Evolutionary conservation across 495 filamentous ascomycete species (phyloP).

Genomic region (Trichoderma erinaceum): DNA sequence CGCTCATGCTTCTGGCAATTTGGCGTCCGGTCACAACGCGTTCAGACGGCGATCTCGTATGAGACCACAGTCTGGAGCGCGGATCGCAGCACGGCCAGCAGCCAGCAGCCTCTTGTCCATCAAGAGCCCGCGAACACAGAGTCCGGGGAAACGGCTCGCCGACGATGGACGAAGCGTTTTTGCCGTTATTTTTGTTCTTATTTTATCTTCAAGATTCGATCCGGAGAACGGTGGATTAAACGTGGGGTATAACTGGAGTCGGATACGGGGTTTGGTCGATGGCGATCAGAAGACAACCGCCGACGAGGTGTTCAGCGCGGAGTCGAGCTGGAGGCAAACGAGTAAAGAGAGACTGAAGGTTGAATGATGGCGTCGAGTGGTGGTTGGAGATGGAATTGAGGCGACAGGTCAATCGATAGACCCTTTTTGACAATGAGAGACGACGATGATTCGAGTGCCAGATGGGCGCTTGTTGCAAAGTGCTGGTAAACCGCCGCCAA

Average conservation of each 20-base stretch:
- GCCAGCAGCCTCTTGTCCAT: slow-evolving; percentile 19
- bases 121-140: slow-evolving; percentile 15
- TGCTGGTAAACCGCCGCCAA: background rate
- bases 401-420: no score
- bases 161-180: slow-evolving; percentile 2
- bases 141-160: slow-evolving; percentile 16
- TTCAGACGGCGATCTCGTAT: slow-evolving; percentile 45
- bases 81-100: slow-evolving; percentile 20
- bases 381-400: background rate
- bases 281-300: no score
- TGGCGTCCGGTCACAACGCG: slow-evolving; percentile 30
- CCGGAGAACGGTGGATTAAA: no score
- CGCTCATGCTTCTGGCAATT: slow-evolving; percentile 43
- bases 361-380: background rate
- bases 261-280: no score
- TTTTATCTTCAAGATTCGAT: background rate
- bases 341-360: background rate
- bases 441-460: background rate
- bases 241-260: no score
- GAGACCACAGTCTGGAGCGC: slow-evolving; percentile 38
- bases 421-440: background rate
- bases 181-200: background rate
- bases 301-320: background rate
- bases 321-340: background rate
- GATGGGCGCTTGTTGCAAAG: background rate